A percentile compares a stretch with the other conserved stretches of the same genome.
Conservation (phyloP, 371 early-diverging fungal species). For the Zopfochytrium polystomum region DNA sequence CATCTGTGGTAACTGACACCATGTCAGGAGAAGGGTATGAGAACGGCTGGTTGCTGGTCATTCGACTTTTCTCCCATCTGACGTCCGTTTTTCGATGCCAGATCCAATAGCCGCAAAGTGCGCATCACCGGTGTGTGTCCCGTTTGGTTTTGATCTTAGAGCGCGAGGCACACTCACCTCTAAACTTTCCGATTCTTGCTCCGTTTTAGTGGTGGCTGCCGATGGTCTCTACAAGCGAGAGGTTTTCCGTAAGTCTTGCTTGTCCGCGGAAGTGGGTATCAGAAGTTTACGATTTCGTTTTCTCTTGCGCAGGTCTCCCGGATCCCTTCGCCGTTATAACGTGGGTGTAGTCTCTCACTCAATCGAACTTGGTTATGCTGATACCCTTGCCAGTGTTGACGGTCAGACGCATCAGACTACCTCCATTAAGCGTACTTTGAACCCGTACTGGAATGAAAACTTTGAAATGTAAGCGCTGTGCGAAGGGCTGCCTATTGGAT, state of each 20-base stretch:
- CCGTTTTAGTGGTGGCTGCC: constrained; percentile 74
- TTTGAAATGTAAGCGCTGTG: constrained; percentile 52
- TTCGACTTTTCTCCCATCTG: no score
- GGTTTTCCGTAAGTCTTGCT: constrained; percentile 70
- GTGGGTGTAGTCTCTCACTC: no score
- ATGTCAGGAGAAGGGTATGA: no score
- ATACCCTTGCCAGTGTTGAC: constrained; percentile 4
- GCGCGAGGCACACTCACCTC: no score
- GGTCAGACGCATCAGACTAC: constrained; percentile 74
- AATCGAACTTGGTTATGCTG: constrained; percentile 4
- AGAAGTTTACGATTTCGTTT: constrained; percentile 3
- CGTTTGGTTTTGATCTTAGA: no score
- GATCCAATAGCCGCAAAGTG: no score
- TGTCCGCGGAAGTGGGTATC: neutral
- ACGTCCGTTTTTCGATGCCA: no score
- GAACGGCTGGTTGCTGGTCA: no score
- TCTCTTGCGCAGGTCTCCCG: constrained; percentile 52
- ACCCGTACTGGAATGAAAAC: constrained; percentile 81
- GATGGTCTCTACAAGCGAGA: constrained; percentile 89
- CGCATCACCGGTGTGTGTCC: no score
- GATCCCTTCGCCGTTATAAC: constrained; percentile 91
- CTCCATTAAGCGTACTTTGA: constrained; percentile 71
- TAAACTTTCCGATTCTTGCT: no score
- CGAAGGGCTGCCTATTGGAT: constrained; percentile 9
- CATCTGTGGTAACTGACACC: no score